Percentiles rank a stretch among this genome's conserved stretches.
Evolutionary conservation across 2,329 filamentous ascomycete genomes (phyloP).

Genomic region (Aspergillus melleus): DNA sequence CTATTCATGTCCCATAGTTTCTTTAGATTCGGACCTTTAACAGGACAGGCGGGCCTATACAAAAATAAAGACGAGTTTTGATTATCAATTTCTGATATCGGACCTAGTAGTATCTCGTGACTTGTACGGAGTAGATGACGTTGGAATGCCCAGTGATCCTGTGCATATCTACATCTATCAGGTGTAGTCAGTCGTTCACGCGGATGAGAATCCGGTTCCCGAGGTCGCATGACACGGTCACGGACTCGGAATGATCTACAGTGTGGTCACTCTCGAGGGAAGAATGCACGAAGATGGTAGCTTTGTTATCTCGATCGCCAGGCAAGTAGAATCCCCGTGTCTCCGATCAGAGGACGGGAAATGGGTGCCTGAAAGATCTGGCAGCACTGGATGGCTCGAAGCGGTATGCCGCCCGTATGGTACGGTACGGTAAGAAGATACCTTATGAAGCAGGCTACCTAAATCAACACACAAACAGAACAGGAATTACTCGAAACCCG

Average conservation of each 20-base stretch:
- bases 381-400: background rate
- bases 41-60: background rate
- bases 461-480: constrained; percentile 8
- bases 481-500: background rate
- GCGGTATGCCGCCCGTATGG: background rate
- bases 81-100: background rate
- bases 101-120: background rate
- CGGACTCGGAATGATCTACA: background rate
- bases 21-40: background rate
- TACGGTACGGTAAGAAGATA: background rate
- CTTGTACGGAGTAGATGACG: background rate
- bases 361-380: background rate
- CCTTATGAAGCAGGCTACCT: background rate
- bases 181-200: background rate
- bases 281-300: too few relatives aligned
- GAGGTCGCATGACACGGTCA: background rate
- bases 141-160: background rate
- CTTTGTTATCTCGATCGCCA: background rate
- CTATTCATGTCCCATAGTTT: background rate
- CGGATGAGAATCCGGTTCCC: background rate
- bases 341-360: too few relatives aligned
- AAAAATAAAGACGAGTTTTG: background rate
- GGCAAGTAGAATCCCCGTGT: too few relatives aligned
- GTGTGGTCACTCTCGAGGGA: background rate
- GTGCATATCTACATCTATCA: background rate